Percentiles rank a stretch among this genome's conserved stretches.
phyloP scores from a whole-genome alignment of 106 monocot genomes.

The Iris macrosiphon region DNA sequence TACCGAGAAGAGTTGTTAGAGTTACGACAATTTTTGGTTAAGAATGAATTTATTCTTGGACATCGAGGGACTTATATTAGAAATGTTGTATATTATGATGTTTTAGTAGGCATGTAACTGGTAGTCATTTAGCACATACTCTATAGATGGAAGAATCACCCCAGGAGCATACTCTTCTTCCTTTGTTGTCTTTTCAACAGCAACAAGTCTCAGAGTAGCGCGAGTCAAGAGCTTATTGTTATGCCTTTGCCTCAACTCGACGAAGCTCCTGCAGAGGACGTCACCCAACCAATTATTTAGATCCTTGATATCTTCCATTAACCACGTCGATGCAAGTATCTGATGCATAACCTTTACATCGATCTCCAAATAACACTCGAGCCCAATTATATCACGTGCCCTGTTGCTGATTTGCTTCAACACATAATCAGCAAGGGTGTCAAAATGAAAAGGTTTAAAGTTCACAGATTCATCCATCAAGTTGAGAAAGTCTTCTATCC shows the following conservation, averaged over 20 bases:
- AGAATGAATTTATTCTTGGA: too few species aligned
- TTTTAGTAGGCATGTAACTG: too few species aligned
- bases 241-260: conserved; percentile 26
- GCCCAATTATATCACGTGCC: conserved; percentile 18
- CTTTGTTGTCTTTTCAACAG: conserved; percentile 20
- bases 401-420: conserved; percentile 32
- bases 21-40: too few species aligned
- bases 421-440: conserved; percentile 37
- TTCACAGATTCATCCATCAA: conserved; percentile 34
- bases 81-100: too few species aligned
- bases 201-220: conserved; percentile 28
- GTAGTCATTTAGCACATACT: too few species aligned
- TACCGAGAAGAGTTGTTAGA: too few species aligned
- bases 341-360: conserved; percentile 50
- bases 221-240: conserved; percentile 15
- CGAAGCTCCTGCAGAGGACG: conserved; percentile 44
- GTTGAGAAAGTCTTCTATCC: conserved; percentile 55
- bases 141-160: conserved; percentile 44
- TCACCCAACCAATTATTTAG: conserved; percentile 40
- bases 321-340: conserved; percentile 62
- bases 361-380: conserved; percentile 36
- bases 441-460: conserved; percentile 57
- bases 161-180: conserved; percentile 28
- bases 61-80: too few species aligned
- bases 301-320: conserved; percentile 19